These are phyloP conservation scores for Arthrobotrys conoides DNA, from an alignment of 2,329 filamentous ascomycete genomes.

Conservation along the genomic window DNA sequence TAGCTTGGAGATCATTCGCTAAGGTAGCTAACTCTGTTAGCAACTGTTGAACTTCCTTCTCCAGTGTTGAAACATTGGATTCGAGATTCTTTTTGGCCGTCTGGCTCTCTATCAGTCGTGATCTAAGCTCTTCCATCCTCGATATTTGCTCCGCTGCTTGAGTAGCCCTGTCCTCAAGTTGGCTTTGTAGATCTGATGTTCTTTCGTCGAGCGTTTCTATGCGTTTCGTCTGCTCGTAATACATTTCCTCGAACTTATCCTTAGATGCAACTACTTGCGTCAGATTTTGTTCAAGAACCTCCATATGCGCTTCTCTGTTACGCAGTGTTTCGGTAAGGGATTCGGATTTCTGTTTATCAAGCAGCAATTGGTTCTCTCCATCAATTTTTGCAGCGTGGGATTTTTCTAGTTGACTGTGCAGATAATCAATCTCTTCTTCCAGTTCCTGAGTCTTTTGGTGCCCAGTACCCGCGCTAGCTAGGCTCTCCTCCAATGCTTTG, in stretches of 20 bases:
- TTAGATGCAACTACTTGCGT: conserved; percentile 8
- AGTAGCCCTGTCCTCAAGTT: conserved; percentile 61
- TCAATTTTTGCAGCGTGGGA: conserved; percentile 7
- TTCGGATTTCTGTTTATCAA: conserved; percentile 23
- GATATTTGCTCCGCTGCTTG: conserved; percentile 52
- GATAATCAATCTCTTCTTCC: conserved; percentile 33
- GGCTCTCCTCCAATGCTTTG: conserved; percentile 24
- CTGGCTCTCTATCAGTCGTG: conserved; percentile 30
- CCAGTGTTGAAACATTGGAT: conserved; percentile 58
- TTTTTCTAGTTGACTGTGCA: conserved; percentile 30
- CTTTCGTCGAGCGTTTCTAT: conserved; percentile 36
- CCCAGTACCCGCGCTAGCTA: conserved; percentile 5
- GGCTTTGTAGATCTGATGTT: conserved; percentile 63
- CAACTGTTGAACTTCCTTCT: conserved; percentile 64
- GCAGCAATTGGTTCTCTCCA: conserved; percentile 2
- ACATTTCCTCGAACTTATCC: neutral
- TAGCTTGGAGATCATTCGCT: conserved; percentile 31
- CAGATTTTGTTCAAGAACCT: conserved; percentile 23
- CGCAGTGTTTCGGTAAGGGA: conserved; percentile 25
- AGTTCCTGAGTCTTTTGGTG: conserved; percentile 27
- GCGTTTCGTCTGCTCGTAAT: conserved; percentile 16
- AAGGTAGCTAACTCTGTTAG: conserved; percentile 36
- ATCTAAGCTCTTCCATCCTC: conserved; percentile 9
- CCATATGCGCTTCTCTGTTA: conserved; percentile 14
- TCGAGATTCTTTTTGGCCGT: conserved; percentile 2